A percentile compares a stretch with the other conserved stretches of the same genome.
phyloP scores from a whole-genome alignment of 768 basidiomycete genomes.

The Boletales sp. region DNA sequence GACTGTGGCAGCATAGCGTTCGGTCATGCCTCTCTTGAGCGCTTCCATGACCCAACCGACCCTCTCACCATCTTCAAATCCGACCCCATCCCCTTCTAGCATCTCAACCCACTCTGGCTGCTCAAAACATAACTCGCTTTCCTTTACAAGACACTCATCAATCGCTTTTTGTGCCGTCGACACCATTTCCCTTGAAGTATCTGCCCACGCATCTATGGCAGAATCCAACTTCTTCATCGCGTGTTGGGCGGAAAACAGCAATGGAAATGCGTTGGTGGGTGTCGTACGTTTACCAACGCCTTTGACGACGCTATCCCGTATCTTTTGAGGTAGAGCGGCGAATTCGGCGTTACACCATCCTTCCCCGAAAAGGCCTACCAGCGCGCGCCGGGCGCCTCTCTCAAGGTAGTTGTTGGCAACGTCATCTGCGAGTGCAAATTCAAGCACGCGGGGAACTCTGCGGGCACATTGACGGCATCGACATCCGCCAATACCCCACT shows the following conservation, averaged over 20 bases:
- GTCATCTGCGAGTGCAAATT: conserved; percentile 75
- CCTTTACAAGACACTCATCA: conserved; percentile 56
- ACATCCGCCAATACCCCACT: conserved; percentile 83
- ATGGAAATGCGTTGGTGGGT: conserved; percentile 60
- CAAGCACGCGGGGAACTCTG: conserved; percentile 77
- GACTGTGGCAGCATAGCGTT: conserved; percentile 58
- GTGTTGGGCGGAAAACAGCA: conserved; percentile 64
- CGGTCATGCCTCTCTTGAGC: conserved; percentile 57
- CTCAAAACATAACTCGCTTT: conserved; percentile 63
- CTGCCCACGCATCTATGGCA: conserved; percentile 51
- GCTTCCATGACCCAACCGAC: conserved; percentile 75
- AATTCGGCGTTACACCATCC: conserved; percentile 87
- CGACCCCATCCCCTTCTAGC: conserved; percentile 66
- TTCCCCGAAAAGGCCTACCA: conserved; percentile 83
- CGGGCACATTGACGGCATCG: conserved; percentile 80
- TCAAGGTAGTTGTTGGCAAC: conserved; percentile 72
- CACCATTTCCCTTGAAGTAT: conserved; percentile 55
- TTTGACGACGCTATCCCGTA: conserved; percentile 65
- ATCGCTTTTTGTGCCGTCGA: conserved; percentile 55
- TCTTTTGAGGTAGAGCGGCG: conserved; percentile 60
- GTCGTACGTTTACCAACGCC: conserved; percentile 70
- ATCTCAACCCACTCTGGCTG: conserved; percentile 71
- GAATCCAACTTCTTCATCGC: conserved; percentile 52
- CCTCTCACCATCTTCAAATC: conserved; percentile 75
- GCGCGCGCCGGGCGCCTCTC: conserved; percentile 64